Conservation (phyloP, 75 land plant genomes). For the Selaginella tamariscina region DNA sequence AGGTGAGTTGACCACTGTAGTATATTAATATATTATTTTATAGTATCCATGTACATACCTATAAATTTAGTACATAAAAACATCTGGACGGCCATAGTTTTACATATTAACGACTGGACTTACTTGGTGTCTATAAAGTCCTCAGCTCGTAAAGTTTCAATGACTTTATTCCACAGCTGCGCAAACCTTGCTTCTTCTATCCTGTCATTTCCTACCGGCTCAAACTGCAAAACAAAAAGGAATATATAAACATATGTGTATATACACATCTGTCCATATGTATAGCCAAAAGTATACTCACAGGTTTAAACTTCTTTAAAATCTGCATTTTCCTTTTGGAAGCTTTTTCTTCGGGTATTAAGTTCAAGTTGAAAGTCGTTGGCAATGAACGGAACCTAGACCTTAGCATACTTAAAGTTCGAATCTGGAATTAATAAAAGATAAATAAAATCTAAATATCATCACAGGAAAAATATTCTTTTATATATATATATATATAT, state of each 20-base stretch:
- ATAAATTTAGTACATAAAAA: no score
- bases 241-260: not conserved
- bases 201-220: slow-evolving; percentile 9
- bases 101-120: not conserved
- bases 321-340: not conserved
- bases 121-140: not conserved
- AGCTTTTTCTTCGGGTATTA: not conserved
- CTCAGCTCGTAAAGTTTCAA: not conserved
- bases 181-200: not conserved
- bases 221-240: not conserved
- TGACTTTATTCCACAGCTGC: not conserved
- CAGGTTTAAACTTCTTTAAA: not conserved
- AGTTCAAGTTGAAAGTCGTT: not conserved
- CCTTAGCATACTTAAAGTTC: not conserved
- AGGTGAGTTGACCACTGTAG: no score
- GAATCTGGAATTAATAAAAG: not conserved
- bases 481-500: no score
- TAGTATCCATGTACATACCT: no score
- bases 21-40: no score
- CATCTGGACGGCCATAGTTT: no score
- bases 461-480: no score
- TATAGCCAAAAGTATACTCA: not conserved
- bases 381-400: not conserved
- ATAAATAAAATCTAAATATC: no score
- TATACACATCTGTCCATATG: no score